Base-by-base conservation (phyloP, 1,139 yeast genomes). In the Pichia sp. region DNA sequence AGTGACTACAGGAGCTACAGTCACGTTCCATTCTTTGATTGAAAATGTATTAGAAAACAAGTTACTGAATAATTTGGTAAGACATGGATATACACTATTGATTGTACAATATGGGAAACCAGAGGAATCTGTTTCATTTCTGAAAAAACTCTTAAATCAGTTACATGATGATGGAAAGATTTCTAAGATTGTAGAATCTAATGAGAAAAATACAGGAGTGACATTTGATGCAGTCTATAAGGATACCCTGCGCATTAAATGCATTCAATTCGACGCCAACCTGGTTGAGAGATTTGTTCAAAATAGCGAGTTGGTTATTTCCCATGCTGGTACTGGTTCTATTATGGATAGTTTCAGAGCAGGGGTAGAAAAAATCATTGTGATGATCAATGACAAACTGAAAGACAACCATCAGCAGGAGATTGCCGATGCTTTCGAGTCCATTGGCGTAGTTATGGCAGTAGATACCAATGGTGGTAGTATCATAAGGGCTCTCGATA, bases 321-420 rank as follows among this genome's bases (percentile, higher is more conserved):
- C 95, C 1, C 97, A 92, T 61, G 97, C 95, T 0, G 97, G 94
- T 2, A 86, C 97, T 0, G 98, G 98, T 2, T 85, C 96, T 0
- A 85, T 92, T 8, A 63, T 92, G 27, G 98, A 92, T 56, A 73
- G 85, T 0, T 64, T 87, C 36, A 68, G 90, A 27, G 29, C 36
- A 6, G 32, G 34, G 8, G 7, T 27, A 2, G 28, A 8, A 3
- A 5, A 27, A 26, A 65, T 90, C 45, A 66, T 90, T 3, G 92
- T 83, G 5, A 82, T 87, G 33, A 76, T 80, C 8, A 92, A 92
- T 61, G 71, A 74, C 10, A 53, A 60, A 4, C 69, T 92, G 27
- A 83, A 86, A 90, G 86, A 86, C 58, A 85, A 87, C 60, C 98
- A 92, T 61, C 97, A 92, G 62, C 56, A 64, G 31, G 95, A 90